These are phyloP conservation scores for Hygrophoropsis aurantiaca DNA, from an alignment of 768 basidiomycete genomes.

Conservation along the genomic window DNA sequence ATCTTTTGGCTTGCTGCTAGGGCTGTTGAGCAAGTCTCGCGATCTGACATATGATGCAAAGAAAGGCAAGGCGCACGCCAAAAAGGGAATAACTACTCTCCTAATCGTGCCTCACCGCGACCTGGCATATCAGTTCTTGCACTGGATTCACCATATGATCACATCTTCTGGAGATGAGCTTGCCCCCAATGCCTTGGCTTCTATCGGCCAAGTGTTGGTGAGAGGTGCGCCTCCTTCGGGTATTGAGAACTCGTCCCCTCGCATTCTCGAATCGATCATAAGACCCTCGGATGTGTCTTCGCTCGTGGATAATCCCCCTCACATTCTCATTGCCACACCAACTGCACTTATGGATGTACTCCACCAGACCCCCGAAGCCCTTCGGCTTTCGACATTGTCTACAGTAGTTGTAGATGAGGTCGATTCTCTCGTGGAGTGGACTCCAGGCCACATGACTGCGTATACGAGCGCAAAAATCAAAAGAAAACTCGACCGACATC, in stretches of 20 bases:
- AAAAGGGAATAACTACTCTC: conserved; percentile 48
- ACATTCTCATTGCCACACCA: conserved; percentile 72
- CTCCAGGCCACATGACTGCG: conserved; percentile 42
- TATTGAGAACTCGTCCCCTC: conserved; percentile 15
- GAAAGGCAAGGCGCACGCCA: conserved; percentile 17
- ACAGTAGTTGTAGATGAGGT: conserved; percentile 75
- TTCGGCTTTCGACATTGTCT: conserved; percentile 48
- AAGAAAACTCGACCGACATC: conserved; percentile 50
- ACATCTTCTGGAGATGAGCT: conserved; percentile 26
- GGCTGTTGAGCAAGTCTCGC: conserved; percentile 59
- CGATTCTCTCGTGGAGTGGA: conserved; percentile 65
- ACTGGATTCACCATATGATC: conserved; percentile 62
- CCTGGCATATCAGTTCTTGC: conserved; percentile 62
- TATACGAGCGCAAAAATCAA: conserved; percentile 38
- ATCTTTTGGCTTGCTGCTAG: conserved; percentile 70
- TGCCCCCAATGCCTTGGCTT: conserved; percentile 34
- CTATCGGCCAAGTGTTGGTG: conserved; percentile 60
- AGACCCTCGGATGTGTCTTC: conserved; percentile 32
- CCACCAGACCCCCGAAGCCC: conserved; percentile 38
- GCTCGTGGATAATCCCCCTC: conserved; percentile 49
- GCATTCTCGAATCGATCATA: conserved; percentile 28
- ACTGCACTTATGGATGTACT: conserved; percentile 63
- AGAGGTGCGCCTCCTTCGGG: conserved; percentile 47
- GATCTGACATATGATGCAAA: conserved; percentile 18
- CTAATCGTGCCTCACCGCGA: conserved; percentile 74